Evolutionary conservation across 257 asterid genomes (phyloP).

Genomic region (Perilla frutescens): DNA sequence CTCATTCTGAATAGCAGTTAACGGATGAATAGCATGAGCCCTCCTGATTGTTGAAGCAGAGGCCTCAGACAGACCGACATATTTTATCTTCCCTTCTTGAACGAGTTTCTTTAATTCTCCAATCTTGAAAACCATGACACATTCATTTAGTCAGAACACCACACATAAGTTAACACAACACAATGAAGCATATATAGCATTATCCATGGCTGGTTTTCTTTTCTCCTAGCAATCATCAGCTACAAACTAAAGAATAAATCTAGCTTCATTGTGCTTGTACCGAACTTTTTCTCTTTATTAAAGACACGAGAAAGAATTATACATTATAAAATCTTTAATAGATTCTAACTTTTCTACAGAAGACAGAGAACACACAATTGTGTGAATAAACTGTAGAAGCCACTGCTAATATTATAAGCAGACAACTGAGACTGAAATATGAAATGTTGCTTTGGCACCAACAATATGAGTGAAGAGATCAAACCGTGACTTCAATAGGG

Average conservation of each 20-base stretch:
- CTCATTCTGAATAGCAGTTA: constrained; percentile 72
- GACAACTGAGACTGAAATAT: neutral
- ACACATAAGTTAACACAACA: neutral
- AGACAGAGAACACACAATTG: neutral
- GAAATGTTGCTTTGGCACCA: neutral
- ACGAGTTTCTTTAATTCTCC: constrained; percentile 79
- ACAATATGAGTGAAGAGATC: constrained; percentile 24
- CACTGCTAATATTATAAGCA: neutral
- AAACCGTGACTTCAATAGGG: constrained; percentile 60
- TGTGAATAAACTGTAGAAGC: neutral
- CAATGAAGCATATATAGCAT: neutral
- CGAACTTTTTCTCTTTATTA: too few relatives aligned
- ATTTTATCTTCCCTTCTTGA: constrained; percentile 79
- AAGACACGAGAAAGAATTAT: neutral
- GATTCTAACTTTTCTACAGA: neutral
- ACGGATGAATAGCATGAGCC: constrained; percentile 78
- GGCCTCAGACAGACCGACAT: constrained; percentile 80
- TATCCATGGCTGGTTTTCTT: neutral
- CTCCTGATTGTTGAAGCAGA: constrained; percentile 75
- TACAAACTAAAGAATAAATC: neutral
- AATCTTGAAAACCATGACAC: constrained; percentile 45
- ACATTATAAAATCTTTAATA: neutral
- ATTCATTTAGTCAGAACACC: neutral
- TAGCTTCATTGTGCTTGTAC: neutral
- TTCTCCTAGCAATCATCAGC: neutral